Base-by-base conservation (phyloP, 306 rosid genomes). In the Lathyrus oleraceus region DNA sequence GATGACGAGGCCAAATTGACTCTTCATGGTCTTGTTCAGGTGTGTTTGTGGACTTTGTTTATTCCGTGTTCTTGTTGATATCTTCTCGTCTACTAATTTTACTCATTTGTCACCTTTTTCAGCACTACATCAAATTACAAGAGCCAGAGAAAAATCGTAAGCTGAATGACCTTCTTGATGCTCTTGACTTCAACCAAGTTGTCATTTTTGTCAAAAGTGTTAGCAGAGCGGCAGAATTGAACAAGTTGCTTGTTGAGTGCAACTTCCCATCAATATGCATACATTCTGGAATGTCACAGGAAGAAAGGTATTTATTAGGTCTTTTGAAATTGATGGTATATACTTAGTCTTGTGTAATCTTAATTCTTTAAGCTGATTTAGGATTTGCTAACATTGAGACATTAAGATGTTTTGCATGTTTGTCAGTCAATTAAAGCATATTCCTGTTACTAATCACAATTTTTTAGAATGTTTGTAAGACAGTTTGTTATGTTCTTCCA, bases 1-100 rank as follows among this genome's bases (percentile, higher is more conserved):
- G 91, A 88, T 72, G 95, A 88, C 65, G 91, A 86, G 83, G 91
- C 95, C 71, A 88, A 84, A 48, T 86, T 88, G 84, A 88, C 95
- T 6, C 95, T 88, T 53, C 95, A 88, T 42, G 95, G 95, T 76
- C 91, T 88, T 3, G 95, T 87, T 8, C 93, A 87, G 89, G 89
- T 87, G 47, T 20, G 15, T 15, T 47, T 6, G 27, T 49, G 8
- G 38, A 60, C 21, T 3, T 13, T 3, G 36, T 21, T 17, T 57
- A 13, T 43, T 49, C 11, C 21, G 32, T 16, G 19, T 51, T 42
- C 12, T 21, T 69, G 1, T 47, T 65, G 40, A n/a, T 66, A 43
- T 73, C 47, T 53, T 61, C 19, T 21, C 25, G 36, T 68, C 39
- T 10, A 14, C 17, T 67, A 20, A 61, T 28, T 64, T 38, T 76